These are phyloP conservation scores for Eucalyptus coolabah DNA, from an alignment of 345 rosid species.

Conservation along the genomic window DNA sequence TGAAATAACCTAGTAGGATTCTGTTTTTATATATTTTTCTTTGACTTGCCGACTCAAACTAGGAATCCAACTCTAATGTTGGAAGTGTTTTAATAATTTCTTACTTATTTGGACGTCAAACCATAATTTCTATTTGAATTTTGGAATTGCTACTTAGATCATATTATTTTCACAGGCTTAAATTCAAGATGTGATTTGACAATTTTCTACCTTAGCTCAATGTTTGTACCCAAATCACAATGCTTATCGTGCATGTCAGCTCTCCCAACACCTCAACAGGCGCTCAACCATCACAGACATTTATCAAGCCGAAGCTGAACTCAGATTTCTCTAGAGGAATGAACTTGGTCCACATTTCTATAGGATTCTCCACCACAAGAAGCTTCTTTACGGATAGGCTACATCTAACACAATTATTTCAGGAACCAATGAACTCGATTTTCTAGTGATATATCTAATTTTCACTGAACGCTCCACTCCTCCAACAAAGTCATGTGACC, in stretches of 20 bases:
- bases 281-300: not conserved
- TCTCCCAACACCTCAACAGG: not conserved
- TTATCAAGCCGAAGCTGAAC: not conserved
- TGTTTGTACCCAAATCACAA: not conserved
- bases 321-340: not conserved
- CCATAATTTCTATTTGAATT: not conserved
- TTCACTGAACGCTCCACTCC: not conserved
- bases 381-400: not conserved
- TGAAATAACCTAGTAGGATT: not conserved
- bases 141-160: not conserved
- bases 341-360: not conserved
- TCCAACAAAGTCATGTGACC: not conserved
- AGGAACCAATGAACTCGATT: not conserved
- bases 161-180: not conserved
- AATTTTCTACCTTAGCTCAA: not conserved
- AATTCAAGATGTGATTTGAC: not conserved
- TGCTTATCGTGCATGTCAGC: not conserved
- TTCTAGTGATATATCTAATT: not conserved
- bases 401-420: not conserved
- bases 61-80: not conserved
- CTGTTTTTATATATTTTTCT: not conserved
- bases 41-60: not conserved
- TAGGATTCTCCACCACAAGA: not conserved
- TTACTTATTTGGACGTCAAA: not conserved
- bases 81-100: not conserved